These are phyloP conservation scores for Metschnikowia koreensis DNA, from an alignment of 805 yeast genomes.

Conservation along the genomic window DNA sequence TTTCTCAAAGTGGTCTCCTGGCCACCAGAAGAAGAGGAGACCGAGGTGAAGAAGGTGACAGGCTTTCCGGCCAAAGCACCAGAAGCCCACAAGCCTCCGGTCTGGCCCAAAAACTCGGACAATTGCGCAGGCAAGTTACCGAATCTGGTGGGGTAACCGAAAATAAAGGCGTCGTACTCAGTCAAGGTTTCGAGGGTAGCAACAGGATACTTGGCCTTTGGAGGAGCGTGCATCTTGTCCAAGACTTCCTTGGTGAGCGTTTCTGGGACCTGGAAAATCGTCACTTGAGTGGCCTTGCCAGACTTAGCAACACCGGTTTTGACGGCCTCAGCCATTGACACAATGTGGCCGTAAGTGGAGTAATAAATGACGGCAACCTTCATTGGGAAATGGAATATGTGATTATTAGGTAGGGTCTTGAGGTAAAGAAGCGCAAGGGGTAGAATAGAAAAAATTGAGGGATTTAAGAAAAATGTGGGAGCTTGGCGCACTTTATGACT, in stretches of 20 bases:
- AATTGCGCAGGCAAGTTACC: conserved; percentile 81
- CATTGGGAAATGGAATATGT: conserved; percentile 7
- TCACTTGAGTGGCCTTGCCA: conserved; percentile 40
- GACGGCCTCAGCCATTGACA: conserved; percentile 19
- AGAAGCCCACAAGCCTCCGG: conserved; percentile 76
- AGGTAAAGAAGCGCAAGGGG: neutral
- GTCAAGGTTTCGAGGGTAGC: conserved; percentile 58
- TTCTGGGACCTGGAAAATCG: conserved; percentile 77
- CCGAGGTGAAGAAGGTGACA: conserved; percentile 69
- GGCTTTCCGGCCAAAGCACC: conserved; percentile 74
- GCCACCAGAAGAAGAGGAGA: conserved; percentile 81
- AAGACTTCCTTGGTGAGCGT: conserved; percentile 67
- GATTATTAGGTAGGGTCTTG: neutral
- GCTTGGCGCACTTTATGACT: neutral
- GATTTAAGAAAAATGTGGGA: neutral
- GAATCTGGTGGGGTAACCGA: conserved; percentile 85
- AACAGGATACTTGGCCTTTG: conserved; percentile 58
- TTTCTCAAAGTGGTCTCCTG: conserved; percentile 71
- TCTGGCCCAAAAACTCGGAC: conserved; percentile 71
- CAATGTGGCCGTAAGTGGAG: conserved; percentile 21
- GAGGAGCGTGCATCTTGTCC: conserved; percentile 61
- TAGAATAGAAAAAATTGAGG: neutral
- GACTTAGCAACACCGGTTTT: conserved; percentile 17
- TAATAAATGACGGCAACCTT: conserved; percentile 20
- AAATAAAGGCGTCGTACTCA: conserved; percentile 74